phyloP scores from a whole-genome alignment of 163 green algal species.

The Volvox carteri region DNA sequence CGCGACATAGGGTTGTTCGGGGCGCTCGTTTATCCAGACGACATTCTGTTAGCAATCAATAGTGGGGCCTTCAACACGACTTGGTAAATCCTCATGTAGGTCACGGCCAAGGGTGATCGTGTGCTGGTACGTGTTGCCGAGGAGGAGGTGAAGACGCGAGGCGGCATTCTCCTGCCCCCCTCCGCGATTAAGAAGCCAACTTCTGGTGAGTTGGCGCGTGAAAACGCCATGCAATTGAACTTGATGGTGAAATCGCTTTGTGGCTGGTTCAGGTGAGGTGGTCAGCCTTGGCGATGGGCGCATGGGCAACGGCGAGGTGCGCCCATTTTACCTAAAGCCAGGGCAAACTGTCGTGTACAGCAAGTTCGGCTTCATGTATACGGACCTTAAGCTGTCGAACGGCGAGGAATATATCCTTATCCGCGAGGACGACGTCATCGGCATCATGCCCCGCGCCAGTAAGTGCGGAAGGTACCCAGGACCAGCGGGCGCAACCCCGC shows the following conservation, averaged over 20 bases:
- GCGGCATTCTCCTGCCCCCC: constrained; percentile 89
- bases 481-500: no score
- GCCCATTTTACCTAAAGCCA: constrained; percentile 81
- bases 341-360: constrained; percentile 94
- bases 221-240: no score
- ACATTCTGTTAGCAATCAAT: no score
- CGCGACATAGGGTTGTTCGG: background rate
- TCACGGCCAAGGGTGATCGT: constrained; percentile 88
- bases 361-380: constrained; percentile 96
- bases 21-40: no score
- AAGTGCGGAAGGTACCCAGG: no score
- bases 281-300: constrained; percentile 88
- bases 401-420: constrained; percentile 89
- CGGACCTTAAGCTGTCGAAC: constrained; percentile 82
- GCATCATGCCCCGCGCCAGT: constrained; percentile 74
- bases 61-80: no score
- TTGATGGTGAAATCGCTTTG: no score
- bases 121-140: constrained; percentile 89
- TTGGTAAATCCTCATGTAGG: constrained; percentile 72
- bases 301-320: constrained; percentile 65
- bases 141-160: constrained; percentile 89
- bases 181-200: constrained; percentile 86
- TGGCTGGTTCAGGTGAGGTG: constrained; percentile 81
- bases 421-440: constrained; percentile 93
- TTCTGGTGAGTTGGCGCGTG: constrained; percentile 71